These are phyloP conservation scores for Candida sithepensis DNA, from an alignment of 805 yeast genomes.

Conservation along the genomic window DNA sequence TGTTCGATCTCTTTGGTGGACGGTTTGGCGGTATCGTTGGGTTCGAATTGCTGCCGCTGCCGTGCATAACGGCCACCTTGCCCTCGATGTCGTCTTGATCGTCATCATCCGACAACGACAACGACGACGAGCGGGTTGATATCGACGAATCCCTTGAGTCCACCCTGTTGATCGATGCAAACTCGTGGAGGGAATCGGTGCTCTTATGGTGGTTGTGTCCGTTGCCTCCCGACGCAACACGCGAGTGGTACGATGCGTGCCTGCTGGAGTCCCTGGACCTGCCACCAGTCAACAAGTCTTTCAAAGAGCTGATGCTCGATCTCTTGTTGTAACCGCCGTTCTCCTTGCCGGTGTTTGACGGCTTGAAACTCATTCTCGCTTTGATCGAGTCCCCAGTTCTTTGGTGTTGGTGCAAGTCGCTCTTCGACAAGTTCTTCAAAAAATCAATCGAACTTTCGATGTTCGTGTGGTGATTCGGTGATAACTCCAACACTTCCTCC, in stretches of 20 bases:
- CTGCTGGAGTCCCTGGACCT: slow-evolving; percentile 23
- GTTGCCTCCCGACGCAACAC: slow-evolving; percentile 15
- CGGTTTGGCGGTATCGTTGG: slow-evolving; percentile 20
- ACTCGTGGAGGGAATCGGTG: slow-evolving; percentile 23
- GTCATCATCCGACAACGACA: slow-evolving; percentile 7
- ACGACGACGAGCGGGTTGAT: slow-evolving; percentile 5
- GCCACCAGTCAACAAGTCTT: slow-evolving; percentile 34
- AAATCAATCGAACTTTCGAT: slow-evolving; percentile 38
- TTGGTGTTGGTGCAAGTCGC: slow-evolving; percentile 11
- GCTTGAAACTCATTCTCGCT: slow-evolving; percentile 14
- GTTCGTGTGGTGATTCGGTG: slow-evolving; percentile 27
- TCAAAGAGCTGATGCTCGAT: slow-evolving; percentile 34
- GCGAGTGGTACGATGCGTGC: slow-evolving; percentile 17
- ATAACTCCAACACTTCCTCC: slow-evolving; percentile 31
- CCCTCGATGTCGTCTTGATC: too few relatives aligned
- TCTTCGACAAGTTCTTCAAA: slow-evolving; percentile 29
- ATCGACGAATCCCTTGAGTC: slow-evolving; percentile 6
- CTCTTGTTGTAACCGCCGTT: slow-evolving; percentile 20
- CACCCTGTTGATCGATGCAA: slow-evolving; percentile 9
- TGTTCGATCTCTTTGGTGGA: slow-evolving; percentile 31
- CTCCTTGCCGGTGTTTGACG: slow-evolving; percentile 15
- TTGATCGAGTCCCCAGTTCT: slow-evolving; percentile 25
- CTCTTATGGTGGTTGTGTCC: slow-evolving; percentile 12
- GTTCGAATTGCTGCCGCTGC: neutral
- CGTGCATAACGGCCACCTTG: too few relatives aligned